Base-by-base conservation (phyloP, 352 stramenopile species). In the Lagenidium giganteum region DNA sequence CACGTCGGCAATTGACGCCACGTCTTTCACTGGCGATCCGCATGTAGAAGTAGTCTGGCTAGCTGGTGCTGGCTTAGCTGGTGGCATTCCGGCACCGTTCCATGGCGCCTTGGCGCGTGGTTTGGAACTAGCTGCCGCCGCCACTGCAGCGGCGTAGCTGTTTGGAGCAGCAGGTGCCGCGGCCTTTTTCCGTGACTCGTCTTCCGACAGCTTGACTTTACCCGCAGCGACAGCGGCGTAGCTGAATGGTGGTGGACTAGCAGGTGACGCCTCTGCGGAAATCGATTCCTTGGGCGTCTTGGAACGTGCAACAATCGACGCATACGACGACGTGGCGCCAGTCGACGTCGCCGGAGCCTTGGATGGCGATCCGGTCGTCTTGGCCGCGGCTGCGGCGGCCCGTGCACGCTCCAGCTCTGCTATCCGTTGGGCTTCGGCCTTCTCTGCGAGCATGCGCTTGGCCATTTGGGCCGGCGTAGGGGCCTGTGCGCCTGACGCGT, bases 211-310 rank as follows among this genome's bases (percentile, higher is more conserved):
- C 39, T 70, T 76, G 1, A 49, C 70, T 17, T 74, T 73, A 14
- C 72, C 72, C 23, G 69, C 61, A 33, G 72, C 72, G 28, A 85
- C 65, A 2, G 62, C 72, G 3, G 72, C 72, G 44, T 85, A 85
- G 42, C 67, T 80, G 33, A 81, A 79, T 18, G 57, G 53, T 14
- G 56, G 62, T 12, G 57, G 45, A 13, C 33, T 28, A 13, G 28
- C 13, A 21, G 41, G 29, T 34, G 57, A 36, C 42, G 47, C 34
- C 18, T 54, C 66, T 3, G 54, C 41, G 2, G 49, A 48, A 8
- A 9, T 26, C 7, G 60, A 42, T 21, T 54, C 54, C 22, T 60
- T 70, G 1, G 36, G 12, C 16, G 11, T 41, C 18, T 47, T 53
- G 1, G 55, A 42, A 30, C 60, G 53, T 22, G 47, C 41, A 12